Percentiles rank a stretch among this genome's conserved stretches.
phyloP scores from a whole-genome alignment of 2,329 filamentous ascomycete genomes.

The Cylindrodendrum hubeiense region DNA sequence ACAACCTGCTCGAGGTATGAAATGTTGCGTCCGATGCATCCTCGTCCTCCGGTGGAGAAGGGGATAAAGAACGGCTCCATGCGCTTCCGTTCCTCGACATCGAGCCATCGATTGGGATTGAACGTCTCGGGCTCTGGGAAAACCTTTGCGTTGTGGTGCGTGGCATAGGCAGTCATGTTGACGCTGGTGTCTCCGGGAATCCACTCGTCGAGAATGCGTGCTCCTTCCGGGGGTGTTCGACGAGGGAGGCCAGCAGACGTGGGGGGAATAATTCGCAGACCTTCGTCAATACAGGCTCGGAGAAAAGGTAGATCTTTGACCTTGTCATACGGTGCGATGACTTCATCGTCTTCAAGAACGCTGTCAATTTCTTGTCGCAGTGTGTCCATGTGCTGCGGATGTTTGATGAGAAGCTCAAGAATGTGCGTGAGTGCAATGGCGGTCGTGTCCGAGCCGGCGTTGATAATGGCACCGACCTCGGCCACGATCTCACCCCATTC shows the following conservation, averaged over 20 bases:
- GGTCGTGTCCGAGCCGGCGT: slow-evolving; percentile 63
- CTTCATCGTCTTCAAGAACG: slow-evolving; percentile 55
- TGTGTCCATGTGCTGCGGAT: slow-evolving; percentile 53
- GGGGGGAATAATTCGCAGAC: slow-evolving; percentile 47
- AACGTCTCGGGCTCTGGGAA: slow-evolving; percentile 54
- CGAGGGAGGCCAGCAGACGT: slow-evolving; percentile 42
- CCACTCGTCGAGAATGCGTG: slow-evolving; percentile 44
- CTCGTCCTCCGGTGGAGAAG: slow-evolving; percentile 54
- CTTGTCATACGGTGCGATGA: slow-evolving; percentile 61
- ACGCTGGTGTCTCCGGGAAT: slow-evolving; percentile 52
- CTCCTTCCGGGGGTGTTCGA: slow-evolving; percentile 43
- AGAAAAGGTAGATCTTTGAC: slow-evolving; percentile 64
- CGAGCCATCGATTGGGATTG: slow-evolving; percentile 54
- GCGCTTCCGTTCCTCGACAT: slow-evolving; percentile 43
- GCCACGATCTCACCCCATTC: slow-evolving; percentile 69
- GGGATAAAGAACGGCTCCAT: slow-evolving; percentile 52
- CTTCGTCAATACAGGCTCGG: slow-evolving; percentile 62
- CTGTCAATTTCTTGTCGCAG: slow-evolving; percentile 59
- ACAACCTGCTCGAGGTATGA: slow-evolving; percentile 59
- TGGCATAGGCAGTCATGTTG: slow-evolving; percentile 50
- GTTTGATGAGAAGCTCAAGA: slow-evolving; percentile 62
- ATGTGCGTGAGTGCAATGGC: slow-evolving; percentile 62
- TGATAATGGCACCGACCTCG: slow-evolving; percentile 64
- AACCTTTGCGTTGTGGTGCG: slow-evolving; percentile 52
- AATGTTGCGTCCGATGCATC: slow-evolving; percentile 54